Percentiles rank a stretch among this genome's conserved stretches.
Evolutionary conservation across 495 filamentous ascomycete genomes (phyloP).

Genomic region (Penicillium angulare): DNA sequence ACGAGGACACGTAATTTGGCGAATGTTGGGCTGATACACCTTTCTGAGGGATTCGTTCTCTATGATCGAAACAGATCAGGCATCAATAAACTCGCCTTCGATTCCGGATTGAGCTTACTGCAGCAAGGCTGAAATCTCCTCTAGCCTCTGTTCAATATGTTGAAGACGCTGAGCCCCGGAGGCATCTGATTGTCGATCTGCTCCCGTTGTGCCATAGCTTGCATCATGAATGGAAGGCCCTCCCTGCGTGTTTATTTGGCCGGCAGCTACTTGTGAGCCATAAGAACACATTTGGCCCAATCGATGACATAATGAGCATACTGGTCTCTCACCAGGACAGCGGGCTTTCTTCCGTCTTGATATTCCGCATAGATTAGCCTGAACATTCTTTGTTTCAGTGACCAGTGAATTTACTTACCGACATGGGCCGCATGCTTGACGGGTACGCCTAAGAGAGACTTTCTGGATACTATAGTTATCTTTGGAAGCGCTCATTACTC

Average conservation of each 20-base stretch:
- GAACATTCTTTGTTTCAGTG: background rate
- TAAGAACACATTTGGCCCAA: slow-evolving; percentile 36
- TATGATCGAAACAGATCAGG: no score
- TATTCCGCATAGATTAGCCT: background rate
- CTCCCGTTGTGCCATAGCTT: background rate
- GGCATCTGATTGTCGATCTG: background rate
- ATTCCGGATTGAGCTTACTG: slow-evolving; percentile 9
- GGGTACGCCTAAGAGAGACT: slow-evolving; percentile 32
- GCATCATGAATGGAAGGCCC: background rate
- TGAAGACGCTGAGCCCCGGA: slow-evolving; percentile 13
- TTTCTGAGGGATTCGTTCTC: no score
- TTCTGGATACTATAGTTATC: slow-evolving; percentile 32
- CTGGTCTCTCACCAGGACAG: slow-evolving; percentile 40
- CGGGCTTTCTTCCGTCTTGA: slow-evolving; percentile 39
- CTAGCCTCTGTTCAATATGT: slow-evolving; percentile 24
- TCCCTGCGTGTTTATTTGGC: no score
- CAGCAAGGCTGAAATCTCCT: slow-evolving; percentile 22
- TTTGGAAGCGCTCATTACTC: slow-evolving; percentile 23
- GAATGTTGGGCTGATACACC: no score
- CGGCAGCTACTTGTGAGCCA: slow-evolving; percentile 12
- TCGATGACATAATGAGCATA: slow-evolving; percentile 36
- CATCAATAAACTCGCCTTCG: background rate
- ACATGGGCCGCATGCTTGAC: slow-evolving; percentile 40
- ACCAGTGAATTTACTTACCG: slow-evolving; percentile 29
- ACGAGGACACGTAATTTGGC: no score